Percentiles rank a stretch among this genome's conserved stretches.
Conservation (phyloP, 1,139 yeast species). For the Candida mesenterica region DNA sequence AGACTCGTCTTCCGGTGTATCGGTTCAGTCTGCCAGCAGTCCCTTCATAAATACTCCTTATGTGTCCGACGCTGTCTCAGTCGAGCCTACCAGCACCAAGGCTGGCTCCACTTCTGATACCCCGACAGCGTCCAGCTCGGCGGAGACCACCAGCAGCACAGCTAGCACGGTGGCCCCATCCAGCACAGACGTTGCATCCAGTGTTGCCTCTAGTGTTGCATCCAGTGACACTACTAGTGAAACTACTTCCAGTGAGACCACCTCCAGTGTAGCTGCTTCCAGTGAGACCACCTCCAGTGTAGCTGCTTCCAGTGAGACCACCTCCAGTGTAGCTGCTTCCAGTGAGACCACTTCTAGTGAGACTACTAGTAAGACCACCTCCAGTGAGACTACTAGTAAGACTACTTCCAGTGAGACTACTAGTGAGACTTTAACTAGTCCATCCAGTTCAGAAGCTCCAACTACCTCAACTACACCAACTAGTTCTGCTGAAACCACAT, state of each 20-base stretch:
- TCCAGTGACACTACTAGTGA: neutral
- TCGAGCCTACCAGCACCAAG: neutral
- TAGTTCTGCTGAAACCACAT: conserved; percentile 3
- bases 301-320: neutral
- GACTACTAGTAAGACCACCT: neutral
- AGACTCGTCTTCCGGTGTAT: no score
- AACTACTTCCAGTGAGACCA: neutral
- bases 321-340: neutral
- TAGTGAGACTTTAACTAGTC: neutral
- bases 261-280: neutral
- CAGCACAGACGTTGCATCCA: no score
- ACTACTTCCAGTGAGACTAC: neutral
- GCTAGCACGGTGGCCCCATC: neutral
- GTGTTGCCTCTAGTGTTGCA: neutral
- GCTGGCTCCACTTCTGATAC: neutral
- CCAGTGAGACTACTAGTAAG: neutral
- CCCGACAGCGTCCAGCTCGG: neutral
- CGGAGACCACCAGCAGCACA: neutral
- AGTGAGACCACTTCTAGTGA: neutral
- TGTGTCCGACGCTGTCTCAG: neutral
- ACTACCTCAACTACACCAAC: neutral
- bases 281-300: neutral
- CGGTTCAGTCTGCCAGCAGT: no score
- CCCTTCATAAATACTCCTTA: no score
- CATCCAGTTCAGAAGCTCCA: neutral